Evolutionary conservation across 225 moss, liverwort and hornwort species (phyloP).

Genomic region (Lunularia cruciata): DNA sequence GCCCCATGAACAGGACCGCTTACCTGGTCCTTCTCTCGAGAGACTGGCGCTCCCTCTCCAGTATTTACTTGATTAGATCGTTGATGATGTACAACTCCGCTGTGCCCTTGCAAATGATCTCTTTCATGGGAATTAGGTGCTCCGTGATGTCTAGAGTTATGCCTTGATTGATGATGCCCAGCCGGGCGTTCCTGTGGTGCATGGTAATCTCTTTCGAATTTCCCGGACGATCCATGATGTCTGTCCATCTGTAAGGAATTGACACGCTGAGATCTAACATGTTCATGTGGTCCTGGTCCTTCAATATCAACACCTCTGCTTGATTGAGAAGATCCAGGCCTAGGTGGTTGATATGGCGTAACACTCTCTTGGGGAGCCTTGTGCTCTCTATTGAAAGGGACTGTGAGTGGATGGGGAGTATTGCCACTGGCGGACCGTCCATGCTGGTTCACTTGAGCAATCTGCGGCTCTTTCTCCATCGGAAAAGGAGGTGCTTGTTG

Average conservation of each 20-base stretch:
- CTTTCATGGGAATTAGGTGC: constrained; percentile 32
- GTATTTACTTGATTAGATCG: constrained; percentile 18
- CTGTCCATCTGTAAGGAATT: constrained; percentile 37
- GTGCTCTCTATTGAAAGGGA: constrained; percentile 27
- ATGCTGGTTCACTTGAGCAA: constrained; percentile 13
- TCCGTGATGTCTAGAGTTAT: constrained; percentile 32
- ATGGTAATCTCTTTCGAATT: constrained; percentile 41
- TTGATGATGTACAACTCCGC: constrained; percentile 27
- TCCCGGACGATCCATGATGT: constrained; percentile 28
- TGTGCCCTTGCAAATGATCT: constrained; percentile 30
- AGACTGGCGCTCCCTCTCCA: constrained; percentile 11
- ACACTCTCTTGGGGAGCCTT: constrained; percentile 34
- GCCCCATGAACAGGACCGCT: constrained; percentile 1
- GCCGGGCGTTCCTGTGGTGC: constrained; percentile 31
- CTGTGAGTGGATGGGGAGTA: constrained; percentile 11
- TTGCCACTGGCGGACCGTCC: constrained; percentile 23
- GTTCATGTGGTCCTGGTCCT: constrained; percentile 30
- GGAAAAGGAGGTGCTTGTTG: constrained; percentile 19
- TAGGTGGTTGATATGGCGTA: constrained; percentile 41
- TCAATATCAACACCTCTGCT: constrained; percentile 33
- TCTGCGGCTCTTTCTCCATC: constrained; percentile 34
- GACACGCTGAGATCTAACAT: constrained; percentile 28
- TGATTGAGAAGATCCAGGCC: constrained; percentile 31
- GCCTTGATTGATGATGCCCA: constrained; percentile 29
- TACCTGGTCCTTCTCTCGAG: constrained; percentile 32